Percentiles rank a stretch among this genome's conserved stretches.
Evolutionary conservation across 2,329 filamentous ascomycete genomes (phyloP).

Genomic region (Aspergillus flavus): DNA sequence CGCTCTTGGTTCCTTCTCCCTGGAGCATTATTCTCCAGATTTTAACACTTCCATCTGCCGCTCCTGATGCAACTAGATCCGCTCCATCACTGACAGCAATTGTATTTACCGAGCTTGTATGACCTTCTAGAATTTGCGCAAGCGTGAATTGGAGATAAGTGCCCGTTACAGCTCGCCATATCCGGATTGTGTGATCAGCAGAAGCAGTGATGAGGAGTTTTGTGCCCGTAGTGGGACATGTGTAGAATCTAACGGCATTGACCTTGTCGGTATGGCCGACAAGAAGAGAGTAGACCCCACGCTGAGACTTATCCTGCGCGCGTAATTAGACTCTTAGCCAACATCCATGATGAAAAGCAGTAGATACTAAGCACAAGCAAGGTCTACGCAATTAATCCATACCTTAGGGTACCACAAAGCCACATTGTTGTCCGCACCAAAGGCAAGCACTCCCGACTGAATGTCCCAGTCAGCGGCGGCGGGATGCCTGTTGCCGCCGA

Average conservation of each 20-base stretch:
- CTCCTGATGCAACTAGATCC: slow-evolving; percentile 59
- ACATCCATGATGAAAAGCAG: neutral
- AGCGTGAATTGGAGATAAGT: slow-evolving; percentile 41
- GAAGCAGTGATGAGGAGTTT: slow-evolving; percentile 75
- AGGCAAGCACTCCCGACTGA: slow-evolving; percentile 72
- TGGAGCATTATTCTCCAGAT: slow-evolving; percentile 65
- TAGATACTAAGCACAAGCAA: neutral
- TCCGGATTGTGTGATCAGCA: slow-evolving; percentile 73
- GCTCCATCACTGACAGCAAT: slow-evolving; percentile 52
- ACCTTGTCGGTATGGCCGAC: slow-evolving; percentile 77
- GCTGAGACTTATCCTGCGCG: slow-evolving; percentile 44
- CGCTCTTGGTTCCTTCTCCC: slow-evolving; percentile 35
- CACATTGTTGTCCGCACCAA: slow-evolving; percentile 85
- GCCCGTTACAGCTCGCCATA: slow-evolving; percentile 54
- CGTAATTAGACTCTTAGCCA: slow-evolving; percentile 12
- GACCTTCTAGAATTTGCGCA: slow-evolving; percentile 60
- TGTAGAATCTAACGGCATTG: slow-evolving; percentile 80
- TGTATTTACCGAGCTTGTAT: slow-evolving; percentile 74
- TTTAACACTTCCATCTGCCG: slow-evolving; percentile 64
- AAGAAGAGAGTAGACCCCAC: slow-evolving; percentile 69
- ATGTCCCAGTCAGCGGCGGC: slow-evolving; percentile 86
- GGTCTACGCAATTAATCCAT: slow-evolving; percentile 35
- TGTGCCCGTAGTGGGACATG: slow-evolving; percentile 49
- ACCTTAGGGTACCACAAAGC: slow-evolving; percentile 84
- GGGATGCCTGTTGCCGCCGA: slow-evolving; percentile 88